Percentiles rank a stretch among this genome's conserved stretches.
phyloP scores from a whole-genome alignment of 352 stramenopile genomes.

The Phytophthora hibernalis region DNA sequence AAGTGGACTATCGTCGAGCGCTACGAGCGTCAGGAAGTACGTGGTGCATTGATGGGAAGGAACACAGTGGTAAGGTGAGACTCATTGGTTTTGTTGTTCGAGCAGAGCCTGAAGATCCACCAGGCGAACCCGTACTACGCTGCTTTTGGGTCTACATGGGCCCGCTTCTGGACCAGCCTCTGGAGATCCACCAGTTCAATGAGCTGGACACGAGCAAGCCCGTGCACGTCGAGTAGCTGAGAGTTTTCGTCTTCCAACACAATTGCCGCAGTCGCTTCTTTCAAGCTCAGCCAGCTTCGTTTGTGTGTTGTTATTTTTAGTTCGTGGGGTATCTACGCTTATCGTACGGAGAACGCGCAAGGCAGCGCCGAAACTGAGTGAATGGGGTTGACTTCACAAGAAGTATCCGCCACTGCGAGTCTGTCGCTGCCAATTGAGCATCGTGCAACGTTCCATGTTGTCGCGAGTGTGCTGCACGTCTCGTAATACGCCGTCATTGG shows the following conservation, averaged over 20 bases:
- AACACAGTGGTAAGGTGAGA: background rate
- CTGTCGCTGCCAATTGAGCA: background rate
- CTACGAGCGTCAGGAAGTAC: slow-evolving; percentile 30
- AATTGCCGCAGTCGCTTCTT: no score
- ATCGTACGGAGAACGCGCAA: no score
- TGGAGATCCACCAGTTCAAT: slow-evolving; percentile 40
- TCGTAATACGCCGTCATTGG: no score
- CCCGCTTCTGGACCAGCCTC: slow-evolving; percentile 35
- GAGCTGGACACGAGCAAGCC: slow-evolving; percentile 45
- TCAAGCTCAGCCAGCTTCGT: no score
- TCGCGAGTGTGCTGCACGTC: no score
- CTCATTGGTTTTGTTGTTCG: slow-evolving; percentile 5
- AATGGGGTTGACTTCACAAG: background rate
- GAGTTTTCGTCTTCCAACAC: no score
- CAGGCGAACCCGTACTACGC: slow-evolving; percentile 38
- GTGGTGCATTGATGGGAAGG: background rate
- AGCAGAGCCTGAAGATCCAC: slow-evolving; percentile 41
- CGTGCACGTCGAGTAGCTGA: slow-evolving; percentile 28
- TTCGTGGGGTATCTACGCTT: no score
- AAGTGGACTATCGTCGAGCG: slow-evolving; percentile 41
- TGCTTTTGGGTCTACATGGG: slow-evolving; percentile 28
- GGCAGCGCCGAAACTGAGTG: background rate
- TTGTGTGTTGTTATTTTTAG: background rate
- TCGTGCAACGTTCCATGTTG: background rate
- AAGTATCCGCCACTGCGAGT: background rate